Percentiles rank a stretch among this genome's conserved stretches.
phyloP scores from a whole-genome alignment of 208 protist genomes.

The Leishmania aethiopica region DNA sequence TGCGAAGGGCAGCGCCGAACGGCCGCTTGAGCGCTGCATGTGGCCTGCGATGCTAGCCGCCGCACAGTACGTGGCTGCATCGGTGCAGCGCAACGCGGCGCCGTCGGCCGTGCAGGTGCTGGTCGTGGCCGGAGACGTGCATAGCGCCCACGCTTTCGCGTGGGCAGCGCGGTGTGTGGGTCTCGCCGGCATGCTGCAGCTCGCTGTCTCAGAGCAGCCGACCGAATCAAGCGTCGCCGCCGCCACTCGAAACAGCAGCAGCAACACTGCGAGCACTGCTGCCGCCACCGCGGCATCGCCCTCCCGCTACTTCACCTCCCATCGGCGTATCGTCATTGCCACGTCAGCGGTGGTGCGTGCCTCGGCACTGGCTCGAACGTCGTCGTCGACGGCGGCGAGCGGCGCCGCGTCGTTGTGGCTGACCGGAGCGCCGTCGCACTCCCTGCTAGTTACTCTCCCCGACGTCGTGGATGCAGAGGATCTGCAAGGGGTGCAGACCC shows the following conservation, averaged over 20 bases:
- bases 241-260: not conserved
- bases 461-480: constrained; percentile 65
- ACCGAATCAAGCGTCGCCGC: not conserved
- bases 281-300: constrained; percentile 12
- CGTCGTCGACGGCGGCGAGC: constrained; percentile 19
- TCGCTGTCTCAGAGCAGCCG: constrained; percentile 31
- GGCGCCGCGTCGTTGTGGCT: constrained; percentile 54
- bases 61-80: constrained; percentile 45
- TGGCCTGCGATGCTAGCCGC: constrained; percentile 65
- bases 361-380: constrained; percentile 2
- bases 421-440: constrained; percentile 7
- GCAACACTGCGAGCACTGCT: too few species aligned
- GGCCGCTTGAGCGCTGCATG: constrained; percentile 26
- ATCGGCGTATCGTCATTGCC: constrained; percentile 55
- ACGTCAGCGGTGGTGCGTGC: constrained; percentile 50
- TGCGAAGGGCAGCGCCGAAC: not conserved
- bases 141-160: constrained; percentile 77
- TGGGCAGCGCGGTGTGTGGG: constrained; percentile 75
- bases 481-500: constrained; percentile 70
- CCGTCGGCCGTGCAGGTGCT: constrained; percentile 39
- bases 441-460: constrained; percentile 75
- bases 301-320: constrained; percentile 36
- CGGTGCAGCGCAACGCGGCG: constrained; percentile 16
- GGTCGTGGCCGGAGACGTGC: constrained; percentile 52
- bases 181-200: constrained; percentile 41